phyloP scores from a whole-genome alignment of 2,329 filamentous ascomycete genomes.

The Onygena corvina region DNA sequence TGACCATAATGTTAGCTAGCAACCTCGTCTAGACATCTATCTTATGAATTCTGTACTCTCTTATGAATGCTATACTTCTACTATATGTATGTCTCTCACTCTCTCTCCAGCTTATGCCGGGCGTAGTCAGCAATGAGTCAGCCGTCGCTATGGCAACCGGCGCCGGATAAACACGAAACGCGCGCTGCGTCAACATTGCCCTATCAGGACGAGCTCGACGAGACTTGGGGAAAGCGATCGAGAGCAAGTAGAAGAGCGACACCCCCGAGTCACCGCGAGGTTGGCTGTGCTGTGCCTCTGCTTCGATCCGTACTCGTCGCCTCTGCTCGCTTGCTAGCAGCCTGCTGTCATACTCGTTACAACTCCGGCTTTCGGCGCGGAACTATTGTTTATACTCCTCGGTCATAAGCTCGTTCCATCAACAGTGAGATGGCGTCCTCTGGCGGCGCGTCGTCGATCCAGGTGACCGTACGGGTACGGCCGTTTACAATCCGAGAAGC shows the following conservation, averaged over 20 bases:
- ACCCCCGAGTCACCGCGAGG: no score
- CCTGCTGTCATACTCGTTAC: neutral
- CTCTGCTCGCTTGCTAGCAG: slow-evolving; percentile 5
- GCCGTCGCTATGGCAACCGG: slow-evolving; percentile 16
- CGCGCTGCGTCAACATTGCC: slow-evolving; percentile 6
- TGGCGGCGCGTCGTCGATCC: slow-evolving; percentile 40
- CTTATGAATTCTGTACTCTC: no score
- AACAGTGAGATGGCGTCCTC: slow-evolving; percentile 28
- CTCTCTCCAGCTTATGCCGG: no score
- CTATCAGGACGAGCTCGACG: slow-evolving; percentile 2
- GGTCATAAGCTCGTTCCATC: neutral
- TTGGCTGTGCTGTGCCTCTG: slow-evolving; percentile 7
- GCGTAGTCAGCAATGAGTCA: no score
- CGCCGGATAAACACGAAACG: slow-evolving; percentile 12
- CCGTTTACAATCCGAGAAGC: slow-evolving; percentile 79
- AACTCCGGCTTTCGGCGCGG: neutral
- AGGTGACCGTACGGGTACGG: slow-evolving; percentile 47
- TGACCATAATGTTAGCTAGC: no score
- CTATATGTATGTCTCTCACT: no score
- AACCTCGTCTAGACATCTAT: no score
- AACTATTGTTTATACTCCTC: slow-evolving; percentile 8
- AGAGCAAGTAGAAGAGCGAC: no score
- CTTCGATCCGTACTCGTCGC: slow-evolving; percentile 7
- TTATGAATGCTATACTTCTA: no score
- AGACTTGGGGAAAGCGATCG: slow-evolving; percentile 1